Conservation (phyloP, 176 grass and related monocot species). For the Aegilops speltoides region DNA sequence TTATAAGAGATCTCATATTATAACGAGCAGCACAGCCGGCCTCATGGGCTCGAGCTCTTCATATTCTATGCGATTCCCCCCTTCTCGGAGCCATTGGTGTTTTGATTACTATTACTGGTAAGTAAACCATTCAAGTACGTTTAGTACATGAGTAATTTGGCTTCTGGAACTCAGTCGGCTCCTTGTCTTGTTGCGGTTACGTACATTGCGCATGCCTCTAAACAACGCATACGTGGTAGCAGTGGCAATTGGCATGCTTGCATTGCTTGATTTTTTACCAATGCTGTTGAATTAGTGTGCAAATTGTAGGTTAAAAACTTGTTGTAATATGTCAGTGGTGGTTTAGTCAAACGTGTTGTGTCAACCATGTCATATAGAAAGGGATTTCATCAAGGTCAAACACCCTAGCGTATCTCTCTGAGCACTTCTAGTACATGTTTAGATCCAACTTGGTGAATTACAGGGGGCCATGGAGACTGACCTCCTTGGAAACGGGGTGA, state of each 20-base stretch:
- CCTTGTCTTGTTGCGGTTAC: background rate
- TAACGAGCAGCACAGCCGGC: background rate
- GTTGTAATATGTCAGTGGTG: background rate
- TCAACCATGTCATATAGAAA: background rate
- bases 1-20: background rate
- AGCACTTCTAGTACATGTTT: background rate
- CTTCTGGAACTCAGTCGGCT: background rate
- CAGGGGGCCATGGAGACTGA: background rate
- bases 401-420: no score
- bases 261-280: slow-evolving; percentile 17
- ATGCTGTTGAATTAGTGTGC: background rate
- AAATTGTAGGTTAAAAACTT: background rate
- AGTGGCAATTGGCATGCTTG: background rate
- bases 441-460: background rate
- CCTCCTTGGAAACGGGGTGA: background rate
- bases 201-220: background rate
- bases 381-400: background rate
- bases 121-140: background rate
- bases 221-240: background rate
- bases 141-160: background rate
- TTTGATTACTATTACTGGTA: background rate
- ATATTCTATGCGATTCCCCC: background rate
- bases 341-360: background rate
- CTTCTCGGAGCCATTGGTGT: background rate
- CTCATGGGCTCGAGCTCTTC: slow-evolving; percentile 19